Evolutionary conservation across 495 filamentous ascomycete species (phyloP).

Genomic region (Aspergillus biplanus): DNA sequence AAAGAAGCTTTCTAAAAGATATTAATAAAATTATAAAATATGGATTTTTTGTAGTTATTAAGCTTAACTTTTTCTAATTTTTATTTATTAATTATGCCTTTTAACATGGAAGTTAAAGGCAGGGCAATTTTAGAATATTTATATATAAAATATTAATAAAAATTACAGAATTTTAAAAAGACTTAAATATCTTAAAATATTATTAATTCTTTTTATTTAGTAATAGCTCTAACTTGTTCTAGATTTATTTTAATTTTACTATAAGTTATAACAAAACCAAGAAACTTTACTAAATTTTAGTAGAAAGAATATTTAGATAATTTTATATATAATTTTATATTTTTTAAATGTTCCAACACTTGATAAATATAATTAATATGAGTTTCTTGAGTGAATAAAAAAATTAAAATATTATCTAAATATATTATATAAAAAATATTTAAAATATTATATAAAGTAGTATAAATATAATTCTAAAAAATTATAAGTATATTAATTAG

Average conservation of each 20-base stretch:
- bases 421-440: too few relatives aligned
- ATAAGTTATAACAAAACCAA: constrained; percentile 15
- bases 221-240: not conserved
- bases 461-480: too few relatives aligned
- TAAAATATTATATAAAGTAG: too few relatives aligned
- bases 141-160: constrained; percentile 15
- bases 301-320: constrained; percentile 18
- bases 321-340: constrained; percentile 12
- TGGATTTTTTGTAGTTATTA: too few relatives aligned
- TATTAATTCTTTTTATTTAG: constrained; percentile 10
- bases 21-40: too few relatives aligned
- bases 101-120: constrained; percentile 1
- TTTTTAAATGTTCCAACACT: too few relatives aligned
- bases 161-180: constrained; percentile 15
- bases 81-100: not conserved
- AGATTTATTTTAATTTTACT: not conserved
- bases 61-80: constrained; percentile 1
- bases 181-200: constrained; percentile 14
- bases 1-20: too few relatives aligned
- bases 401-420: too few relatives aligned
- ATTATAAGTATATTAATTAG: too few relatives aligned
- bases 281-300: constrained; percentile 9
- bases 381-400: too few relatives aligned
- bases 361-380: too few relatives aligned
- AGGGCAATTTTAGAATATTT: constrained; percentile 10